Conservation (phyloP, 2,329 filamentous ascomycete genomes). For the Fusarium newnesense region DNA sequence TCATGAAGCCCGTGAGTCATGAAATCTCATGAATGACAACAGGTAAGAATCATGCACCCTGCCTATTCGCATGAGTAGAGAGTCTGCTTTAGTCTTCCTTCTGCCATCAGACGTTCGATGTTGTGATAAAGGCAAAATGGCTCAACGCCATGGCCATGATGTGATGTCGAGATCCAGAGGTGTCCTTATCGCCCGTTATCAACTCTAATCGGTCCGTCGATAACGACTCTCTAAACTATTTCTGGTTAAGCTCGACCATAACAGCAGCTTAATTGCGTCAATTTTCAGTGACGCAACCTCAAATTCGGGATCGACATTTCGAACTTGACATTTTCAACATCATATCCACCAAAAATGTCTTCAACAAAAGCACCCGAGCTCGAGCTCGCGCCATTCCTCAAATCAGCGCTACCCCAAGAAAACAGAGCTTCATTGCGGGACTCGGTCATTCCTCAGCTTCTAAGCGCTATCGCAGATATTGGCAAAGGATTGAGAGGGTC, state of each 20-base stretch:
- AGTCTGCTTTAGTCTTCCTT: fast-evolving
- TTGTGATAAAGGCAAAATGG: neutral
- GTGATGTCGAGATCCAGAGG: slow-evolving; percentile 1
- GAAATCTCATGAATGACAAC: fast-evolving
- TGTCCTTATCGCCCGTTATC: slow-evolving; percentile 7
- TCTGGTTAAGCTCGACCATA: neutral
- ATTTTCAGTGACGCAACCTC: slow-evolving; percentile 27
- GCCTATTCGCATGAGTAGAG: fast-evolving
- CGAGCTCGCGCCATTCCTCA: slow-evolving; percentile 17
- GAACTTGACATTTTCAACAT: neutral
- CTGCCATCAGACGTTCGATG: neutral
- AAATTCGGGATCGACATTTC: neutral
- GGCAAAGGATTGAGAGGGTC: slow-evolving; percentile 56
- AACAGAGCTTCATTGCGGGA: slow-evolving; percentile 49
- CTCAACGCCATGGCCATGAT: neutral
- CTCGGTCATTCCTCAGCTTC: slow-evolving; percentile 61
- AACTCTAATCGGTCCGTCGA: slow-evolving; percentile 15
- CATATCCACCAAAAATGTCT: slow-evolving; percentile 15
- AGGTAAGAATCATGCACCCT: neutral
- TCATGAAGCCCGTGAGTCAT: neutral
- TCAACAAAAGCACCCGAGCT: neutral
- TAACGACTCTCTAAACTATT: neutral
- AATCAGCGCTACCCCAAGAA: slow-evolving; percentile 35
- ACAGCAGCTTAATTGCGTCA: slow-evolving; percentile 26
- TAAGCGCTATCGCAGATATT: slow-evolving; percentile 58